Percentiles rank a stretch among this genome's conserved stretches.
These are phyloP conservation scores for Aspergillus neoniger DNA, from an alignment of 2,329 filamentous ascomycete genomes.

Conservation along the genomic window DNA sequence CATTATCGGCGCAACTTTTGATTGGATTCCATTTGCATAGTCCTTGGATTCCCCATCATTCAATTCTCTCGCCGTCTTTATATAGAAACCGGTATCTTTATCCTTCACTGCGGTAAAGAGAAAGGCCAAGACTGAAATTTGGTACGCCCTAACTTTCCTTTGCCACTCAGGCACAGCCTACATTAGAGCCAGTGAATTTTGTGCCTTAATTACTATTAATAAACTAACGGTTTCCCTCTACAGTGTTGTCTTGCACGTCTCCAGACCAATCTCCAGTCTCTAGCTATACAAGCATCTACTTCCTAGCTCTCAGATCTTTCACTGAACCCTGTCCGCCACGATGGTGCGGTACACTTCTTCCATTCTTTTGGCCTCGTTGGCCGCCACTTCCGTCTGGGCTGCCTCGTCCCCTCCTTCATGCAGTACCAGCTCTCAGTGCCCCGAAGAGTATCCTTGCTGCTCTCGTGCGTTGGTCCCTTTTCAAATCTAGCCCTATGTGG, in stretches of 20 bases:
- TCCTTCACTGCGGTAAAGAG: not conserved
- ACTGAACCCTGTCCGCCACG: slow-evolving; percentile 20
- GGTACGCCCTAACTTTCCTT: slow-evolving; percentile 9
- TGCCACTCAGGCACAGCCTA: not conserved
- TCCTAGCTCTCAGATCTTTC: slow-evolving; percentile 19
- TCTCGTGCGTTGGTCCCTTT: slow-evolving; percentile 64
- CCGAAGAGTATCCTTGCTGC: slow-evolving; percentile 72
- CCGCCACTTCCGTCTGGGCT: slow-evolving; percentile 35
- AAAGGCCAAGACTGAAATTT: not conserved
- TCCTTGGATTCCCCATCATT: not conserved
- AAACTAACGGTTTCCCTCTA: slow-evolving; percentile 10
- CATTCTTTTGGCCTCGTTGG: slow-evolving; percentile 37
- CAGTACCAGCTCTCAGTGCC: slow-evolving; percentile 62
- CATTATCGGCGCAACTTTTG: slow-evolving; percentile 17
- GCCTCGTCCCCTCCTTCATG: slow-evolving; percentile 31
- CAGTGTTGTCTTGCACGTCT: not conserved
- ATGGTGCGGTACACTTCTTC: slow-evolving; percentile 42
- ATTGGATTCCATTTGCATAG: not conserved
- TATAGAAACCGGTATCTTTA: slow-evolving; percentile 7
- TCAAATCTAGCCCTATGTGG: not conserved
- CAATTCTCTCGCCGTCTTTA: not conserved
- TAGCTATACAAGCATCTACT: slow-evolving; percentile 1
- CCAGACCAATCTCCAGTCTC: not conserved
- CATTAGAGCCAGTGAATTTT: not conserved
- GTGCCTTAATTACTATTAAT: not conserved